Evolutionary conservation across 768 basidiomycete species (phyloP).

Genomic region (Dentipellis sp.): DNA sequence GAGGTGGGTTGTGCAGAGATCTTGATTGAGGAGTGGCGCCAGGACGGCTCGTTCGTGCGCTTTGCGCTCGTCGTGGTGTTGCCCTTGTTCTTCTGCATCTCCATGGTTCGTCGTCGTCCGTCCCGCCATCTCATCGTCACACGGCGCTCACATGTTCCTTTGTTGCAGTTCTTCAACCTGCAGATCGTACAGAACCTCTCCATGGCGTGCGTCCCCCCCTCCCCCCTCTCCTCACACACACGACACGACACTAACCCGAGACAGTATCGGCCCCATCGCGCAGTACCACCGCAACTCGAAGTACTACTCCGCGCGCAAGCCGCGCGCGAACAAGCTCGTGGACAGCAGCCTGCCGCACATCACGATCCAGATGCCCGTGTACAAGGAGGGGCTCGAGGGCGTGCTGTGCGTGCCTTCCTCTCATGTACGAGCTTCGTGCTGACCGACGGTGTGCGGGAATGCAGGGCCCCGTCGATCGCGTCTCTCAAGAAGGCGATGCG

Average conservation of each 20-base stretch:
- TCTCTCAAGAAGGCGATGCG: slow-evolving; percentile 53
- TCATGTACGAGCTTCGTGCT: neutral
- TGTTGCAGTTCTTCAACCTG: slow-evolving; percentile 27
- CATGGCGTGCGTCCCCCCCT: slow-evolving; percentile 19
- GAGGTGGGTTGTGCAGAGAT: slow-evolving; percentile 18
- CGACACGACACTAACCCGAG: neutral
- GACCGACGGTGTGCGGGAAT: neutral
- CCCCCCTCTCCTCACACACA: no score
- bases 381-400: slow-evolving; percentile 43
- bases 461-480: slow-evolving; percentile 36
- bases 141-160: neutral
- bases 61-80: slow-evolving; percentile 34
- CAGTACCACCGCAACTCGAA: slow-evolving; percentile 43
- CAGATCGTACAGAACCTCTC: slow-evolving; percentile 31
- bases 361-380: slow-evolving; percentile 50
- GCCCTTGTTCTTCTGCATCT: slow-evolving; percentile 37
- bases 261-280: slow-evolving; percentile 37
- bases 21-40: slow-evolving; percentile 42
- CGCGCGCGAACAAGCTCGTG: slow-evolving; percentile 32
- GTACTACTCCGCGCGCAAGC: slow-evolving; percentile 41
- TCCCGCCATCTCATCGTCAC: neutral
- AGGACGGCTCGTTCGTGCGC: slow-evolving; percentile 34
- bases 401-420: slow-evolving; percentile 32
- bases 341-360: slow-evolving; percentile 38
- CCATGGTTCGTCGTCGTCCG: slow-evolving; percentile 24